Conservation (phyloP, 176 grass and related monocot species). For the Oryza glaberrima region DNA sequence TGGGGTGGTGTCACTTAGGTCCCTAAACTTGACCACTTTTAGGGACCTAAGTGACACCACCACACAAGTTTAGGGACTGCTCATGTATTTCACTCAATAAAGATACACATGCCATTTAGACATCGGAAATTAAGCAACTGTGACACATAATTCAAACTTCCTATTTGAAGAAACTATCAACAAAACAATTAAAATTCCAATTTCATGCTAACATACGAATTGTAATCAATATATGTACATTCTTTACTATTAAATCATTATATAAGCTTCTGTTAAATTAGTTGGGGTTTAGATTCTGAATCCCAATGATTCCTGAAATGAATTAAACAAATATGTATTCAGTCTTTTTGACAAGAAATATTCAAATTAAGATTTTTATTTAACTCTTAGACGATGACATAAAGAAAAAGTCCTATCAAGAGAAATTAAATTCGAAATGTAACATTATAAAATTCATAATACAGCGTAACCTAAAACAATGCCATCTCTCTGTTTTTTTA, state of each 20-base stretch:
- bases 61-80: too few relatives aligned
- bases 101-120: background rate
- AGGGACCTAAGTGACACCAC: too few relatives aligned
- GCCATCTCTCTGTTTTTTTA: background rate
- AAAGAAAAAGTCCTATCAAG: background rate
- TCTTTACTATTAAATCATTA: background rate
- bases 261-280: background rate
- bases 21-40: too few relatives aligned
- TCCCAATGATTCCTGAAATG: background rate
- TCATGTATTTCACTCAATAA: background rate
- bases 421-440: background rate
- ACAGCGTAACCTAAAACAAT: background rate
- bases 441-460: background rate
- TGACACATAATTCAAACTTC: background rate
- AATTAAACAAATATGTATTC: slow-evolving; percentile 1
- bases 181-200: background rate
- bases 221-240: background rate
- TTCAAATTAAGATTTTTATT: background rate
- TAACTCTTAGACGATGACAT: background rate
- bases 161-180: background rate
- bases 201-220: background rate
- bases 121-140: background rate
- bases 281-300: background rate
- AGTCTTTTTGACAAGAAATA: background rate
- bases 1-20: too few relatives aligned